phyloP scores from a whole-genome alignment of 305 asterid species.

The Solanum hybrid region DNA sequence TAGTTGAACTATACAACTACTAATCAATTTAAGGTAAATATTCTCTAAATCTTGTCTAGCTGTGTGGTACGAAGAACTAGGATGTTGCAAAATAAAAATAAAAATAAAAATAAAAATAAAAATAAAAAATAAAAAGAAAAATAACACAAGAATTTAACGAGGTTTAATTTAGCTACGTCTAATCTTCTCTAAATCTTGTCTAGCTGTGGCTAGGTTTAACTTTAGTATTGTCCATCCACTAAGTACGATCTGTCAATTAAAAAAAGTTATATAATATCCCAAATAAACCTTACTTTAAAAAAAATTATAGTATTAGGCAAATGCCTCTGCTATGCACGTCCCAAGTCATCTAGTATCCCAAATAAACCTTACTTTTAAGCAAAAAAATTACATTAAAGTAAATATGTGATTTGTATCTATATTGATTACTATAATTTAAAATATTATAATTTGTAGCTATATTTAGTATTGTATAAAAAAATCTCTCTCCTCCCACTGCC shows the following conservation, averaged over 20 bases:
- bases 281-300: too few species aligned
- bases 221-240: not conserved
- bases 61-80: not conserved
- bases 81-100: not conserved
- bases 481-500: not conserved
- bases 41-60: not conserved
- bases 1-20: not conserved
- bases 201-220: too few species aligned
- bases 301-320: not conserved
- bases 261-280: too few species aligned
- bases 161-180: not conserved
- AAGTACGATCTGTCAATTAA: not conserved
- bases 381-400: too few species aligned
- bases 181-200: not conserved
- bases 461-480: too few species aligned
- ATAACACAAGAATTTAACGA: not conserved
- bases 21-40: not conserved
- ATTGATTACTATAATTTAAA: too few species aligned
- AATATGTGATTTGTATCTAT: too few species aligned
- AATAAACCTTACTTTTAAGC: not conserved
- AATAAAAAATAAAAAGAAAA: too few species aligned
- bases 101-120: not conserved
- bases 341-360: not conserved
- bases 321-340: not conserved
- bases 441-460: too few species aligned